Base-by-base conservation (phyloP, 768 basidiomycete genomes). In the Cubamyces sp. region DNA sequence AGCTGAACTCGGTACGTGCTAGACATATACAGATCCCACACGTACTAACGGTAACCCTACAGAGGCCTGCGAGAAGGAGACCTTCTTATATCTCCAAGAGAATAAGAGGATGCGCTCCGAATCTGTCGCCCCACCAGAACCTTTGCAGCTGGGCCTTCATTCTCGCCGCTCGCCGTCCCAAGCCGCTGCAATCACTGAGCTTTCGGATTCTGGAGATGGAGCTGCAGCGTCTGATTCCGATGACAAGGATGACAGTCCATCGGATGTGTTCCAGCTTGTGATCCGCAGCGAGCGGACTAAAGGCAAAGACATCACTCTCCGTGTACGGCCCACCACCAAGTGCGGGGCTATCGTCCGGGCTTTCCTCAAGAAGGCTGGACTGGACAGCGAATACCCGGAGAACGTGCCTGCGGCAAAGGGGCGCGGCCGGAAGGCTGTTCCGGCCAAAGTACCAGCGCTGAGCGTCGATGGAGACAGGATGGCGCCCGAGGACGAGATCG, bases 311-410 rank as follows among this genome's bases (percentile, higher is more conserved):
- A 79, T 92, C 49, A 79, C 81, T 0, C 77, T 94, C 34, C 87
- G 81, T 2, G 91, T 92, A 6, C 87, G 90, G 7, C 81, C 84
- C 7, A 88, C 87, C 19, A 91, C 91, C 19, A 91, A 83, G 57
- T 92, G 91, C 58, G 87, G 86, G 15, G 84, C 87, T 0, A 89
- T 94, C 57, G 82, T 93, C 53, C 83, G 82, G 66, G 89, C 87
- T 0, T 94, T 88, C 73, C 75, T 94, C 69, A 90, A 84, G 72
- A 85, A 83, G 68, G 84, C 85, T 5, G 87, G 83, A 0, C 69
- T 92, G 56, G 78, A 81, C 30, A 81, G 82, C 49, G 78, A 84
- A 43, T 88, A 88, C 65, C 57, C 71, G 18, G 49, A 37, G 41
- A 41, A 66, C 11, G 67, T 69, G 1, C 60, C 72, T n/a, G 62